A percentile compares a stretch with the other conserved stretches of the same genome.
Evolutionary conservation across 192 early-diverging fungal genomes (phyloP).

Genomic region (Coemansia javaensis): DNA sequence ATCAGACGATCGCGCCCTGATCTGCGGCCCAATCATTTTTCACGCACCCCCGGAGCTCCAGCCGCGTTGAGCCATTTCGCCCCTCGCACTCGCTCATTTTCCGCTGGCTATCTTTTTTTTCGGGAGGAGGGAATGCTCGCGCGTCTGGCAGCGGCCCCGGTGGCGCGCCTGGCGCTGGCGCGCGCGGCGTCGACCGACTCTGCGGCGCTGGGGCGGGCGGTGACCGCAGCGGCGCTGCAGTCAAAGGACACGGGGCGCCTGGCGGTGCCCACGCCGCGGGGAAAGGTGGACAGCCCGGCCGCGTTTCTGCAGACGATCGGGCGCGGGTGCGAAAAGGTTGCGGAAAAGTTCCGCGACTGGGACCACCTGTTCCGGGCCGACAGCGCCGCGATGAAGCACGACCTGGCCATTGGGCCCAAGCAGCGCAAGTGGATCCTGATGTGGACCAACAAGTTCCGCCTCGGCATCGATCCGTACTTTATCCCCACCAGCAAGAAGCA

Average conservation of each 20-base stretch:
- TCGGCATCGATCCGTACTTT: conserved; percentile 53
- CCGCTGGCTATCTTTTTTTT: too few species aligned
- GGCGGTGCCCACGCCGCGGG: not conserved
- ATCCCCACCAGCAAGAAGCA: conserved; percentile 52
- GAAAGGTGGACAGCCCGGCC: conserved; percentile 19
- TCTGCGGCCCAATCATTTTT: too few species aligned
- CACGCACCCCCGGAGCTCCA: too few species aligned
- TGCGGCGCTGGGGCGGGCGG: not conserved
- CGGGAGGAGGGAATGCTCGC: conserved; percentile 20
- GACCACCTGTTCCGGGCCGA: conserved; percentile 57
- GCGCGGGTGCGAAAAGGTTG: conserved; percentile 50
- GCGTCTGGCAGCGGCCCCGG: conserved; percentile 4
- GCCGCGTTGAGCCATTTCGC: too few species aligned
- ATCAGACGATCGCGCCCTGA: too few species aligned
- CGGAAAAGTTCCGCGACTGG: conserved; percentile 53
- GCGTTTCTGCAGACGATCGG: conserved; percentile 47
- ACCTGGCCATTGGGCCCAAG: conserved; percentile 55
- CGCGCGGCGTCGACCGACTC: conserved; percentile 22
- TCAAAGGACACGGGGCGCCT: not conserved
- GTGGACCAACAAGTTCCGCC: conserved; percentile 54
- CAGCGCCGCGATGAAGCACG: conserved; percentile 52
- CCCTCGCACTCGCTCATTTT: too few species aligned
- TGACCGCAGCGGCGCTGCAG: not conserved
- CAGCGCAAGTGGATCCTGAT: conserved; percentile 60
- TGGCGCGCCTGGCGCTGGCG: conserved; percentile 1